A percentile compares a stretch with the other conserved stretches of the same genome.
These are phyloP conservation scores for Scutellaria baicalensis DNA, from an alignment of 257 asterid genomes.

Conservation along the genomic window DNA sequence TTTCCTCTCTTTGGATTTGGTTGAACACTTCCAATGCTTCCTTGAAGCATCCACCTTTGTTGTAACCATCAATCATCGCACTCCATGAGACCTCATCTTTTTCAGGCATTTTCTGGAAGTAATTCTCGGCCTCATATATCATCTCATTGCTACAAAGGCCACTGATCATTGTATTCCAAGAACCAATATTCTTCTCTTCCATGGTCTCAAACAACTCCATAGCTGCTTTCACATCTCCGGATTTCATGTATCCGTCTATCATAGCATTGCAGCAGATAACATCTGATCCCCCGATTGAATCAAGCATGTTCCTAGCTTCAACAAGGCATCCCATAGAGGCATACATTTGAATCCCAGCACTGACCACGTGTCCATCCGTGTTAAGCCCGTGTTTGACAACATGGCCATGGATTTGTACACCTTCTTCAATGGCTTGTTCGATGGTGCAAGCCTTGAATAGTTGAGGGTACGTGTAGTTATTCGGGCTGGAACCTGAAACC, in stretches of 20 bases:
- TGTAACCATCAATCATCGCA: slow-evolving; percentile 41
- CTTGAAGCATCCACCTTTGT: slow-evolving; percentile 11
- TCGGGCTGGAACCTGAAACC: slow-evolving; percentile 25
- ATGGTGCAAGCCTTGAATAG: slow-evolving; percentile 35
- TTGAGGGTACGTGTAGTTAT: slow-evolving; percentile 36
- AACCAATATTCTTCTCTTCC: slow-evolving; percentile 24
- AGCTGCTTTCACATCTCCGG: slow-evolving; percentile 24
- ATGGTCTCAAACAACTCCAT: slow-evolving; percentile 22
- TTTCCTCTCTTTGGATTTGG: slow-evolving; percentile 32
- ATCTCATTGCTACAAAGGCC: slow-evolving; percentile 29
- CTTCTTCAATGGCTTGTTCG: slow-evolving; percentile 22
- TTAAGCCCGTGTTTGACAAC: slow-evolving; percentile 24
- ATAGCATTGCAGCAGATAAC: slow-evolving; percentile 43
- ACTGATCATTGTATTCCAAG: slow-evolving; percentile 43
- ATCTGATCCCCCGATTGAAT: slow-evolving; percentile 20
- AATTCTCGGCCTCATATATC: slow-evolving; percentile 29
- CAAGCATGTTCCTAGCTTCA: slow-evolving; percentile 31
- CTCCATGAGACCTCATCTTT: slow-evolving; percentile 49
- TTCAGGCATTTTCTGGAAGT: slow-evolving; percentile 30
- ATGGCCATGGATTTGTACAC: slow-evolving; percentile 31
- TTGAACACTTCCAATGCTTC: slow-evolving; percentile 45
- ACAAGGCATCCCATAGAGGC: slow-evolving; percentile 22
- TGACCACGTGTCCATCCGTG: slow-evolving; percentile 22
- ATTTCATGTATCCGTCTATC: slow-evolving; percentile 44
- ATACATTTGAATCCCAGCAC: slow-evolving; percentile 46